Evolutionary conservation across 2,329 filamentous ascomycete species (phyloP).

Genomic region (Sporothrix brasiliensis): DNA sequence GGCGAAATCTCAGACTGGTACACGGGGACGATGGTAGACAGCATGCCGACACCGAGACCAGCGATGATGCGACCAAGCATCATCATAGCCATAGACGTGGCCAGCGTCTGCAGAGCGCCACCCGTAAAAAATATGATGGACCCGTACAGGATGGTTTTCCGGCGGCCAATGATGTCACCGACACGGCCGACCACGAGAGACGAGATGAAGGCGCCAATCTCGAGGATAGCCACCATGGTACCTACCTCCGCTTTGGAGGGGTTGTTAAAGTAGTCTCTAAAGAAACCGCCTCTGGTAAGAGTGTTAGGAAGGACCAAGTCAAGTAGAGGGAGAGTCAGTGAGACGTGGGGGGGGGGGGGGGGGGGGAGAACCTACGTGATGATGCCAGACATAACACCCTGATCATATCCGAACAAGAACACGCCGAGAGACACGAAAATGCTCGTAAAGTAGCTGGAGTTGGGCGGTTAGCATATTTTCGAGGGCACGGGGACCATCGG

Average conservation of each 20-base stretch:
- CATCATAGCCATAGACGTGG: constrained; percentile 89
- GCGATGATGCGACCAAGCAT: constrained; percentile 78
- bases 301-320: not conserved
- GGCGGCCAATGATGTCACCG: constrained; percentile 87
- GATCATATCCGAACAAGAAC: constrained; percentile 87
- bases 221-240: constrained; percentile 96
- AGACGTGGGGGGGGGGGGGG: not conserved
- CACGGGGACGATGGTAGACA: constrained; percentile 89
- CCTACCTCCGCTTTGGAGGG: constrained; percentile 85
- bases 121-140: constrained; percentile 85
- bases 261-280: constrained; percentile 89
- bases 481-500: not conserved
- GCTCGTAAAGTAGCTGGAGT: constrained; percentile 83
- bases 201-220: constrained; percentile 88
- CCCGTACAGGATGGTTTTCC: constrained; percentile 89
- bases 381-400: constrained; percentile 82
- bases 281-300: constrained; percentile 72
- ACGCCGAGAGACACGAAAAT: constrained; percentile 86
- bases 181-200: constrained; percentile 84
- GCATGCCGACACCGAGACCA: constrained; percentile 81
- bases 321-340: not conserved
- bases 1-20: constrained; percentile 96
- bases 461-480: not conserved
- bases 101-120: constrained; percentile 80
- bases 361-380: constrained; percentile 57